A percentile compares a stretch with the other conserved stretches of the same genome.
Evolutionary conservation across 2,329 filamentous ascomycete genomes (phyloP).

Genomic region (Penicillium sp.): DNA sequence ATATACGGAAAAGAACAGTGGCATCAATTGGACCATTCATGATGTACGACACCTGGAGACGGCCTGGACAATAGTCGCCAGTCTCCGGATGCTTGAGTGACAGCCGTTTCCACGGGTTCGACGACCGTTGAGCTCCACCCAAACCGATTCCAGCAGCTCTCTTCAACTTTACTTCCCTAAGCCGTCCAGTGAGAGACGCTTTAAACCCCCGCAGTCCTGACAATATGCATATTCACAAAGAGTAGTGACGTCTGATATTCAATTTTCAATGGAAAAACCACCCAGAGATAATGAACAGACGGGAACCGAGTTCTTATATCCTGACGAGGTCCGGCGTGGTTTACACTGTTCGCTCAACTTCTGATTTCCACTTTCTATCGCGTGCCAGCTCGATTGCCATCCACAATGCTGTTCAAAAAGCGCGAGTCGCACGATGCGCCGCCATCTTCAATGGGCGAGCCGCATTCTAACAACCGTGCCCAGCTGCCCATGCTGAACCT

Average conservation of each 20-base stretch:
- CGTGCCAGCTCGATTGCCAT: neutral
- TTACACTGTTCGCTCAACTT: neutral
- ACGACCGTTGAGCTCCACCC: neutral
- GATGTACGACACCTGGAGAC: neutral
- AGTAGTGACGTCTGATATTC: conserved; percentile 18
- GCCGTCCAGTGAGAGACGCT: neutral
- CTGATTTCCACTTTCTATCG: neutral
- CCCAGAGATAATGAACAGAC: neutral
- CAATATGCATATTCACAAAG: neutral
- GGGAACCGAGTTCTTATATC: neutral
- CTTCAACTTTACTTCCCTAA: no score
- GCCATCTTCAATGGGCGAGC: no score
- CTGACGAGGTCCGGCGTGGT: neutral
- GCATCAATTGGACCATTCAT: conserved; percentile 2
- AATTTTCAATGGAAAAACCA: neutral
- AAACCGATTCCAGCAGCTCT: no score
- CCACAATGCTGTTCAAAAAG: conserved; percentile 13
- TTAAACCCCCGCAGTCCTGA: neutral
- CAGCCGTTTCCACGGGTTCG: conserved; percentile 1
- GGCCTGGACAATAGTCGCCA: conserved; percentile 3
- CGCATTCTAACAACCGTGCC: no score
- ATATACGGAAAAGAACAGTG: no score
- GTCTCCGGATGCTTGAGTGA: conserved; percentile 10
- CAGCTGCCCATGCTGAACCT: conserved; percentile 37
- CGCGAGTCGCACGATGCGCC: conserved; percentile 9